Evolutionary conservation across 148 eudicot genomes (phyloP).

Genomic region (Camellia lanceoleosa): DNA sequence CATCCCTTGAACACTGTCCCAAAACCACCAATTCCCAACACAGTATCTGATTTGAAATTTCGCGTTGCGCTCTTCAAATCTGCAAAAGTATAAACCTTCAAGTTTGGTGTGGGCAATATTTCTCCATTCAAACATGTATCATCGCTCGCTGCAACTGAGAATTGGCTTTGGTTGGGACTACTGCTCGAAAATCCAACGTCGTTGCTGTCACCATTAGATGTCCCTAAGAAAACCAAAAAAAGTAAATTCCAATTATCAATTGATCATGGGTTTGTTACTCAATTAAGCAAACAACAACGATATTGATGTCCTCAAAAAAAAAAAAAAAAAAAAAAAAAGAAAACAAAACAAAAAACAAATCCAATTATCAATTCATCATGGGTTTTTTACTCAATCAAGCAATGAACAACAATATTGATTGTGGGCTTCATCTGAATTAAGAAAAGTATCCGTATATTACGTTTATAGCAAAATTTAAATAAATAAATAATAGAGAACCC

Average conservation of each 20-base stretch:
- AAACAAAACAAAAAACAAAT: not conserved
- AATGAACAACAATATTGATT: not conserved
- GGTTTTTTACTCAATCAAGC: not conserved
- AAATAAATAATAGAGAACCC: not conserved
- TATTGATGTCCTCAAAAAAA: not conserved
- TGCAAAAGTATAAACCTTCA: conserved; percentile 42
- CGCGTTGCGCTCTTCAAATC: conserved; percentile 52
- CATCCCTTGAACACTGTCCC: conserved; percentile 69
- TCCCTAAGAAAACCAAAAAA: conserved; percentile 16
- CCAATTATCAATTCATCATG: not conserved
- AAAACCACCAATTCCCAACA: conserved; percentile 61
- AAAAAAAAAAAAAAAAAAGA: not conserved
- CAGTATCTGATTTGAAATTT: conserved; percentile 46
- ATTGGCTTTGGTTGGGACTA: conserved; percentile 35
- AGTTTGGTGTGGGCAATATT: conserved; percentile 32
- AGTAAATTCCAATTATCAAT: not conserved
- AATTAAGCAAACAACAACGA: not conserved
- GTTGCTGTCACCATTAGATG: conserved; percentile 16
- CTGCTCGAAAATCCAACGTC: conserved; percentile 29
- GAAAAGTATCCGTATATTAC: not conserved
- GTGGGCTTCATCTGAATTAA: not conserved
- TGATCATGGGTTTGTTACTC: not conserved
- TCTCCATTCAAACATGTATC: conserved; percentile 21
- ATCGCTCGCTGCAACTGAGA: conserved; percentile 32
- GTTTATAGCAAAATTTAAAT: not conserved